phyloP scores from a whole-genome alignment of 139 green algal genomes.

The Closterium sp. region DNA sequence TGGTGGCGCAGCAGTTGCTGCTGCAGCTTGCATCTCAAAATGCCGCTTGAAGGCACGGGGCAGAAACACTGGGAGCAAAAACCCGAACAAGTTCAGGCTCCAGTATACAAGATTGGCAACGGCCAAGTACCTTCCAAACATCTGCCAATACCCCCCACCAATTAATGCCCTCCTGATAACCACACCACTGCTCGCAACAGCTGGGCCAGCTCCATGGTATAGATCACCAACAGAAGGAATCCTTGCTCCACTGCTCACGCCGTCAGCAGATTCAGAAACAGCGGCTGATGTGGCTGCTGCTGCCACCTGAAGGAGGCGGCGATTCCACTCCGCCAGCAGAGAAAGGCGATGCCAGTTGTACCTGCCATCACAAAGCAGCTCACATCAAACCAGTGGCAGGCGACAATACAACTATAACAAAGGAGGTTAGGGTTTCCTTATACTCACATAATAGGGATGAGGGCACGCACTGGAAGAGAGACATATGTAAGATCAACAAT shows the following conservation, averaged over 20 bases:
- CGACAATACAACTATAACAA: too few relatives aligned
- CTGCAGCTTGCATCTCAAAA: conserved; percentile 25
- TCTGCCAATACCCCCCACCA: not conserved
- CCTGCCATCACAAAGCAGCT: not conserved
- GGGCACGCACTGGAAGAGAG: conserved; percentile 17
- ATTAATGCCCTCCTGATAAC: not conserved
- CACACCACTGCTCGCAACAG: not conserved
- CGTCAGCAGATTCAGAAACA: not conserved
- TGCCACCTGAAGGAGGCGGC: not conserved
- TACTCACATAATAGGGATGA: conserved; percentile 26
- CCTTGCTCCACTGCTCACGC: too few relatives aligned
- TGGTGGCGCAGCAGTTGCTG: not conserved
- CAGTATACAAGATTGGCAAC: conserved; percentile 41
- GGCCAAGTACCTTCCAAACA: conserved; percentile 36
- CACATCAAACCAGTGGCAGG: not conserved
- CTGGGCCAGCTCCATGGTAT: not conserved
- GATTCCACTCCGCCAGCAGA: not conserved
- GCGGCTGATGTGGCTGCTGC: not conserved
- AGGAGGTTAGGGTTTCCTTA: too few relatives aligned
- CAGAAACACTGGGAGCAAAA: conserved; percentile 36
- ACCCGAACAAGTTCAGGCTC: conserved; percentile 42
- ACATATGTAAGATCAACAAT: not conserved
- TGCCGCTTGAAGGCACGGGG: conserved; percentile 35
- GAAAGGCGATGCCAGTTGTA: not conserved
- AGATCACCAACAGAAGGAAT: not conserved